A percentile compares a stretch with the other conserved stretches of the same genome.
Evolutionary conservation across 768 basidiomycete species (phyloP).

Genomic region (Daedaleopsis nitida): DNA sequence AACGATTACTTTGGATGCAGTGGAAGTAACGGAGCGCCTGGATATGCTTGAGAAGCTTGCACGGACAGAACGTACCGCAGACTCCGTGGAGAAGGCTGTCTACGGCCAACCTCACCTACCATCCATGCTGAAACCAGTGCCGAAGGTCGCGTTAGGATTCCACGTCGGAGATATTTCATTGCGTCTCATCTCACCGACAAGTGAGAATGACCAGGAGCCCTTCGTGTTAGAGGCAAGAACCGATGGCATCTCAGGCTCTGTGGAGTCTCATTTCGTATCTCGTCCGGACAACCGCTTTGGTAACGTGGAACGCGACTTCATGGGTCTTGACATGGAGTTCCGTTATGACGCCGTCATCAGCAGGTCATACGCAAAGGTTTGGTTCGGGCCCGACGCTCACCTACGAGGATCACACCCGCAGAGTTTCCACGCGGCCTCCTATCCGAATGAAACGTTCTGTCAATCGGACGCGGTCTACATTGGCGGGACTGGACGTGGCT

Average conservation of each 20-base stretch:
- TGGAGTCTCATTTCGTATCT: slow-evolving; percentile 44
- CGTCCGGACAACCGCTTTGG: slow-evolving; percentile 26
- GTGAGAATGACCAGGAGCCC: slow-evolving; percentile 40
- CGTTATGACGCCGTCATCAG: slow-evolving; percentile 45
- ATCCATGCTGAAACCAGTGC: slow-evolving; percentile 41
- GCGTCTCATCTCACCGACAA: slow-evolving; percentile 51
- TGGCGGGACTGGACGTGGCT: slow-evolving; percentile 43
- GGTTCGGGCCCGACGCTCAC: slow-evolving; percentile 19
- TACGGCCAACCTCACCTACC: slow-evolving; percentile 28
- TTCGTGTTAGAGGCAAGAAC: slow-evolving; percentile 59
- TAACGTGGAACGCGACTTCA: slow-evolving; percentile 36
- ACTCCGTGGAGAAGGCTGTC: slow-evolving; percentile 19
- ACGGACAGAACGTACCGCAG: slow-evolving; percentile 17
- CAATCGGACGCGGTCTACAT: slow-evolving; percentile 61
- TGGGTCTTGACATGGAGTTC: slow-evolving; percentile 48
- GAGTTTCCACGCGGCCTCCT: slow-evolving; percentile 26
- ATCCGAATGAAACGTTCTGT: slow-evolving; percentile 41
- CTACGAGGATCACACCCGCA: slow-evolving; percentile 14
- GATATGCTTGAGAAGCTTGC: slow-evolving; percentile 48
- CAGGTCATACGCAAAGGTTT: slow-evolving; percentile 56
- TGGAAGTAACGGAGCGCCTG: slow-evolving; percentile 56
- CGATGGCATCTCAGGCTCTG: slow-evolving; percentile 49
- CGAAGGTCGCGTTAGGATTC: slow-evolving; percentile 50
- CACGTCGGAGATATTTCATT: slow-evolving; percentile 51
- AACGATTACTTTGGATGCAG: slow-evolving; percentile 30